Evolutionary conservation across 371 early-diverging fungal genomes (phyloP).

Genomic region (Rhizopus microsporus): DNA sequence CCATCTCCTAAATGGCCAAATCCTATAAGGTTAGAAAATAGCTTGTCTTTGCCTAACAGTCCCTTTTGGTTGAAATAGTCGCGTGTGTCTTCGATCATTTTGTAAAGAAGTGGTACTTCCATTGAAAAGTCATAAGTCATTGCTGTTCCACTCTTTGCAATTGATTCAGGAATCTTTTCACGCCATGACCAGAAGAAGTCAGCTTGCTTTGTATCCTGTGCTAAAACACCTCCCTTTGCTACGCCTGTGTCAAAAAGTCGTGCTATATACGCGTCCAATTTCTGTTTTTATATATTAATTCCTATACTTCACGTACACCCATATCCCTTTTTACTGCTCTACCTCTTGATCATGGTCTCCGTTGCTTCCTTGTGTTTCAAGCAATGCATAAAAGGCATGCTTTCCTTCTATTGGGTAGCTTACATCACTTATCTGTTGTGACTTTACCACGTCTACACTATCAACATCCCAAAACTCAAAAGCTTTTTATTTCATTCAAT

Average conservation of each 20-base stretch:
- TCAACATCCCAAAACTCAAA: constrained; percentile 92
- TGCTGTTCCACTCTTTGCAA: constrained; percentile 51
- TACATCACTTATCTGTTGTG: constrained; percentile 77
- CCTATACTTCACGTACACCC: background rate
- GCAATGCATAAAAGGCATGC: constrained; percentile 80
- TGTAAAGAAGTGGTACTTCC: constrained; percentile 79
- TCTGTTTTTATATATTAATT: constrained; percentile 27
- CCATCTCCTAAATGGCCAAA: constrained; percentile 93
- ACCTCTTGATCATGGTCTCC: constrained; percentile 76
- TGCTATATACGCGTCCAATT: constrained; percentile 62
- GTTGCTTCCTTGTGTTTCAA: constrained; percentile 88
- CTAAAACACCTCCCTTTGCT: constrained; percentile 75
- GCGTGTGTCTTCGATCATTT: constrained; percentile 73
- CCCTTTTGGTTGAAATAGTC: constrained; percentile 48
- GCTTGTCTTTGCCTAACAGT: constrained; percentile 44
- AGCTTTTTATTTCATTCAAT: constrained; percentile 4
- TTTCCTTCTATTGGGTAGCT: constrained; percentile 56
- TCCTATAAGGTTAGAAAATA: constrained; percentile 60
- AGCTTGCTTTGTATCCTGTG: constrained; percentile 66
- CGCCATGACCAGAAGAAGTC: constrained; percentile 42
- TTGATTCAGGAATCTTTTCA: constrained; percentile 36
- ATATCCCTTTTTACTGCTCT: background rate
- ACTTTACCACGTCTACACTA: constrained; percentile 61
- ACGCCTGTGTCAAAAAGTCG: constrained; percentile 52
- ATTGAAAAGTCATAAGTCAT: constrained; percentile 82